Evolutionary conservation across 192 early-diverging fungal genomes (phyloP), one percentile per base, ranked within the genome.

Genomic region (Podila minutissima): DNA sequence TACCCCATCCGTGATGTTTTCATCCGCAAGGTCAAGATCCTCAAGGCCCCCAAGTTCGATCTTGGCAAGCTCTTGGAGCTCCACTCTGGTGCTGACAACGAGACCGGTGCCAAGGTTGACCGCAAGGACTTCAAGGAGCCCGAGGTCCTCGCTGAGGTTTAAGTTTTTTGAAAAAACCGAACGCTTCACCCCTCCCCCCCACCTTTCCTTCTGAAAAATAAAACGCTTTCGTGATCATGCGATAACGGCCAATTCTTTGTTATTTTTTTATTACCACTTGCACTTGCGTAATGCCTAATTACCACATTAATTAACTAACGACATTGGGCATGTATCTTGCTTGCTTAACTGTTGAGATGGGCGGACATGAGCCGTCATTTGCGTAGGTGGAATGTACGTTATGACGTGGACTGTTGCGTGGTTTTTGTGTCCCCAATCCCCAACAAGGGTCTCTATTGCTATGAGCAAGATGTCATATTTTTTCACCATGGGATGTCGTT

Each of bases 21-120:
- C 87, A 89, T 98, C 83, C 94, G 93, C 88, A 99, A 99, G 93
- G 96, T 95, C 85, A 99, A 99, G 95, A 96, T 99, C 81, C 88
- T 99, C 85, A 99, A 98, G 94, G 91, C 91, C 67, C 97, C 97
- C 83, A 95, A 96, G 90, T 94, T 95, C 83, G 97, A 98, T 88
- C 88, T 95, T 70, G 95, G 93, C 75, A 97, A 97, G 88, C 95
- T 99, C 69, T 86, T 98, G 69, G 98, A 97, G 90, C 94, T 97
- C 79, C 97, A 99, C 93, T 72, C 77, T 19, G 93, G 92, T 76
- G 95, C 94, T 89, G 88, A 92, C 69, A 78, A 84, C 59, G 87
- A 91, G 77, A 89, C 93, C 72, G 93, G 91, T 67, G 90, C 88
- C 87, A 95, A 95, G 90, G 88, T 97, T 75, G 93, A 93, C 67